phyloP scores from a whole-genome alignment of 768 basidiomycete species.

The Auricularia sp. region DNA sequence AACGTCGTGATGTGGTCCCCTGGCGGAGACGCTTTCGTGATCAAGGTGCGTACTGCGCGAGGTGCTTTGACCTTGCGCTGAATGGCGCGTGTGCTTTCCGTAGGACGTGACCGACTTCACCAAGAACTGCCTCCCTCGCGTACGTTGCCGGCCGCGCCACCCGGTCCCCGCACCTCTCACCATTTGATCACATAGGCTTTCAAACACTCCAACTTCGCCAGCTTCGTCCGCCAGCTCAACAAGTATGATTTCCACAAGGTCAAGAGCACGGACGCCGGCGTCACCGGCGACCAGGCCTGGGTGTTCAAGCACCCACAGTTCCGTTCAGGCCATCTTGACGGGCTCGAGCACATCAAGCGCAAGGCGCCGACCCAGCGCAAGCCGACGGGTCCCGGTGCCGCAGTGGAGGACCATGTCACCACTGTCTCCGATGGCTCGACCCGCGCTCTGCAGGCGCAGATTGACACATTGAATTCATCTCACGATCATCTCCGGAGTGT shows the following conservation, averaged over 20 bases:
- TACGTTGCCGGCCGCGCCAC: slow-evolving; percentile 22
- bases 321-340: slow-evolving; percentile 42
- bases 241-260: slow-evolving; percentile 33
- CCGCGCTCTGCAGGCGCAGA: slow-evolving; percentile 34
- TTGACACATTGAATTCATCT: slow-evolving; percentile 35
- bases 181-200: slow-evolving; percentile 9
- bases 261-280: slow-evolving; percentile 23
- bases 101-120: slow-evolving; percentile 95
- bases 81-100: neutral
- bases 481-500: slow-evolving; percentile 41
- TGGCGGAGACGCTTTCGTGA: slow-evolving; percentile 79
- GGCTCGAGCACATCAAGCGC: slow-evolving; percentile 46
- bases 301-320: slow-evolving; percentile 36
- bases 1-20: slow-evolving; percentile 77
- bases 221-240: slow-evolving; percentile 29
- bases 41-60: slow-evolving; percentile 41
- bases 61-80: neutral
- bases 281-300: slow-evolving; percentile 20
- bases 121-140: slow-evolving; percentile 34
- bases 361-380: slow-evolving; percentile 21
- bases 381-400: slow-evolving; percentile 2
- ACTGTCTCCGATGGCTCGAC: neutral
- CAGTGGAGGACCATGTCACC: neutral
- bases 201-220: slow-evolving; percentile 30
- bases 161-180: neutral